Percentiles rank a stretch among this genome's conserved stretches.
Evolutionary conservation across 805 yeast species (phyloP).

Genomic region (Candida easanensis): DNA sequence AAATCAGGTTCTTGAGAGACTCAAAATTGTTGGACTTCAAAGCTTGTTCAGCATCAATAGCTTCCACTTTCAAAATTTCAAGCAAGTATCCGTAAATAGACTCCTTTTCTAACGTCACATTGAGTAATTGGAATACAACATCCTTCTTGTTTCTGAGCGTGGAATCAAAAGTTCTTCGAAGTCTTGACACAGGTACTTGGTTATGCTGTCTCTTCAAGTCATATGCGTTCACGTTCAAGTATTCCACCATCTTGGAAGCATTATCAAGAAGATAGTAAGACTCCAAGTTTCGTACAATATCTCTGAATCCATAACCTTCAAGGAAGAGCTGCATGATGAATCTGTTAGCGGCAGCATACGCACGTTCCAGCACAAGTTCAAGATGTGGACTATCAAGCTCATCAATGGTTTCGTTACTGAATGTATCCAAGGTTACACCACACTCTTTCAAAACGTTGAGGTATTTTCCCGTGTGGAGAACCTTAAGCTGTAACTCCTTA

Average conservation of each 20-base stretch:
- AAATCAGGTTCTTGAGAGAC: constrained; percentile 42
- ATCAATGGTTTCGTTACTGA: constrained; percentile 28
- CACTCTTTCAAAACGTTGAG: constrained; percentile 68
- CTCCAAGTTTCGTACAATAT: constrained; percentile 49
- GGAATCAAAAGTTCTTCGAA: constrained; percentile 31
- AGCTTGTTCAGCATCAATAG: constrained; percentile 53
- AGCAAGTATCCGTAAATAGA: constrained; percentile 40
- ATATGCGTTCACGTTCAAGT: constrained; percentile 46
- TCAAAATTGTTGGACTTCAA: constrained; percentile 43
- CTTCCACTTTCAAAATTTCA: constrained; percentile 50
- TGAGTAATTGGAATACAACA: constrained; percentile 29
- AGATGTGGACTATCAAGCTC: constrained; percentile 42
- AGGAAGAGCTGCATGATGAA: constrained; percentile 54
- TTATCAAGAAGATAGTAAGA: constrained; percentile 55
- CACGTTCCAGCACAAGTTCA: constrained; percentile 52
- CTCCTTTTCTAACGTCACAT: constrained; percentile 40
- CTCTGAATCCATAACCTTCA: constrained; percentile 54
- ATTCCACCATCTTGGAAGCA: constrained; percentile 48
- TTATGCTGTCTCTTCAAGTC: constrained; percentile 47
- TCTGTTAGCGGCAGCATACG: constrained; percentile 66
- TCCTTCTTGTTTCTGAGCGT: constrained; percentile 18
- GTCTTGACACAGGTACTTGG: constrained; percentile 29
- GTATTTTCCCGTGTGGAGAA: constrained; percentile 81
- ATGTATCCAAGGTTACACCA: constrained; percentile 37
- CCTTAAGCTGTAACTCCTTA: constrained; percentile 54